Conservation (phyloP, 345 rosid species). For the Hibiscus mutabilis region DNA sequence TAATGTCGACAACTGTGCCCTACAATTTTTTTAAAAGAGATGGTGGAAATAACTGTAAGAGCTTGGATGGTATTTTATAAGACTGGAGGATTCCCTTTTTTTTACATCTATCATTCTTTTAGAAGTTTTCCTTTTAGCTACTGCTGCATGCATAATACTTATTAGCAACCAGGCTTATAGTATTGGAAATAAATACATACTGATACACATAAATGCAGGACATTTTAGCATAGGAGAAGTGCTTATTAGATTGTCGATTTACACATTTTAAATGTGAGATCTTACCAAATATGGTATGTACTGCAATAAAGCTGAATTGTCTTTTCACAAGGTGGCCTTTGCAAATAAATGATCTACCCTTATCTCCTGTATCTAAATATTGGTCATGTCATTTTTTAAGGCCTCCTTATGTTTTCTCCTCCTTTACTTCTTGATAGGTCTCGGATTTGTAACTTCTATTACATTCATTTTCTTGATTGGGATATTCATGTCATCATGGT, state of each 20-base stretch:
- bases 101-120: neutral
- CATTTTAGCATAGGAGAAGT: neutral
- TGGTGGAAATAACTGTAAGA: neutral
- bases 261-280: neutral
- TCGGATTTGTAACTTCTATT: slow-evolving; percentile 90
- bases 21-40: too few relatives aligned
- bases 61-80: neutral
- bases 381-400: neutral
- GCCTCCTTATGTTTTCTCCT: slow-evolving; percentile 5
- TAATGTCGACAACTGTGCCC: neutral
- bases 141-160: neutral
- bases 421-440: slow-evolving; percentile 47
- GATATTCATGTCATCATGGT: slow-evolving; percentile 99
- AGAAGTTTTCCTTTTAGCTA: too few relatives aligned
- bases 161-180: neutral
- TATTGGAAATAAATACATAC: too few relatives aligned
- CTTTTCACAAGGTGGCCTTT: neutral
- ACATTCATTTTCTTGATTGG: slow-evolving; percentile 94
- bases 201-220: neutral
- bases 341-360: neutral
- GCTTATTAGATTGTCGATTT: neutral
- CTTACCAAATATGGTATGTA: neutral
- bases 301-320: neutral
- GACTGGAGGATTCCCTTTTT: neutral
- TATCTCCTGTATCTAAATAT: neutral